Evolutionary conservation across 1,284 basidiomycete species (phyloP).

Genomic region (Naganishia cerealis): DNA sequence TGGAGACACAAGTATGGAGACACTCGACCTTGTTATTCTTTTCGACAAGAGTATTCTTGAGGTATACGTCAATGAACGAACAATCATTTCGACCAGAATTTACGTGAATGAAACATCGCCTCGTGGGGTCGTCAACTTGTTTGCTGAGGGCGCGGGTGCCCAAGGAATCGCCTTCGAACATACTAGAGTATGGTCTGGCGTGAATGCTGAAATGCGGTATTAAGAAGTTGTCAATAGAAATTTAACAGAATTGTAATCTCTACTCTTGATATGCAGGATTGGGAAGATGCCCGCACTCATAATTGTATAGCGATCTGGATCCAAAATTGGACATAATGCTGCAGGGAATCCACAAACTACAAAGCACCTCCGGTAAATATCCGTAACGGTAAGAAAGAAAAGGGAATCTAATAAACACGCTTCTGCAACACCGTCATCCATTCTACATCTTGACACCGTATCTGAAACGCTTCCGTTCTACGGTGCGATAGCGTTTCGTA

Average conservation of each 20-base stretch:
- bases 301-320: neutral
- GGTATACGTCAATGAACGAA: conserved; percentile 47
- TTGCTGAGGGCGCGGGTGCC: neutral
- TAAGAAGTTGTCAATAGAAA: neutral
- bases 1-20: conserved; percentile 26
- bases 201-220: conserved; percentile 25
- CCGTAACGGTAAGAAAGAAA: neutral
- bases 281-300: neutral
- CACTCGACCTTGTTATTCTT: conserved; percentile 41
- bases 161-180: conserved; percentile 5
- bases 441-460: neutral
- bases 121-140: conserved; percentile 3
- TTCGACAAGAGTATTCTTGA: conserved; percentile 47
- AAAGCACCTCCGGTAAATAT: neutral
- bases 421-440: neutral
- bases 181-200: conserved; percentile 12
- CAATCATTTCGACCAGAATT: conserved; percentile 44
- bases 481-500: neutral
- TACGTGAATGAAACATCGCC: conserved; percentile 35
- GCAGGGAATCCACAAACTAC: conserved; percentile 25
- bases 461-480: neutral
- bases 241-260: neutral
- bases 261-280: neutral
- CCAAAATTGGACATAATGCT: conserved; percentile 22
- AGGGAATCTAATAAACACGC: neutral